A percentile compares a stretch with the other conserved stretches of the same genome.
phyloP scores from a whole-genome alignment of 2,329 filamentous ascomycete genomes.

The Metarhizium robertsii region DNA sequence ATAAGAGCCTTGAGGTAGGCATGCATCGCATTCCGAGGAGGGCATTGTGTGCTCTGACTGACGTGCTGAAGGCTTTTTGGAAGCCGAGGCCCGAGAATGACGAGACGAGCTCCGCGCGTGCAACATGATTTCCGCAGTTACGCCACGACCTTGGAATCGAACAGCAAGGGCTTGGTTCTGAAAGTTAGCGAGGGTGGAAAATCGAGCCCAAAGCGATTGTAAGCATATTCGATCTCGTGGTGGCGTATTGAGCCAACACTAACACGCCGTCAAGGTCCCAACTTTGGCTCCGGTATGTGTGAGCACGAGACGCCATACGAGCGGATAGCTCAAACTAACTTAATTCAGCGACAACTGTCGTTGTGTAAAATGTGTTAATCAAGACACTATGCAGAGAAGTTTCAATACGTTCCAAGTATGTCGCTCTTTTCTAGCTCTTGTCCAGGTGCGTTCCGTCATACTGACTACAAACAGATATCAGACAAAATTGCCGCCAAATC shows the following conservation, averaged over 20 bases:
- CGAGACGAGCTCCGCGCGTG: not conserved
- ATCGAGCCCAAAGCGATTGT: constrained; percentile 4
- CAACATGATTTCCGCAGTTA: constrained; percentile 4
- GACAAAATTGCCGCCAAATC: constrained; percentile 19
- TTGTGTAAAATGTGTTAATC: constrained; percentile 31
- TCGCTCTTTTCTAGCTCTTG: not conserved
- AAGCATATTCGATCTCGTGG: not conserved
- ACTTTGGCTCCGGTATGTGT: constrained; percentile 14
- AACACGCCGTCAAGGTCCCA: constrained; percentile 6
- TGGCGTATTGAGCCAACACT: not conserved
- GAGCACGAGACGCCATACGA: not conserved
- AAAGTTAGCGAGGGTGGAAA: constrained; percentile 1
- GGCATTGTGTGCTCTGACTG: not conserved
- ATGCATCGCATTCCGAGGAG: not conserved
- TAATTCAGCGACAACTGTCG: constrained; percentile 31
- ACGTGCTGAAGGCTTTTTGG: not conserved
- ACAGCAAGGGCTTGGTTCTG: constrained; percentile 6
- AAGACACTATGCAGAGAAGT: constrained; percentile 31
- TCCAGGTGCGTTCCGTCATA: not conserved
- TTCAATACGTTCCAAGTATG: constrained; percentile 31
- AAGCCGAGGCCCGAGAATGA: constrained; percentile 4
- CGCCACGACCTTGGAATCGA: constrained; percentile 7
- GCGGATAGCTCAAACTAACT: not conserved
- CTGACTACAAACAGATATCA: constrained; percentile 18
- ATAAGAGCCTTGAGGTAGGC: constrained; percentile 2